Evolutionary conservation across 1,284 basidiomycete species (phyloP).

Genomic region (Naganishia albida): DNA sequence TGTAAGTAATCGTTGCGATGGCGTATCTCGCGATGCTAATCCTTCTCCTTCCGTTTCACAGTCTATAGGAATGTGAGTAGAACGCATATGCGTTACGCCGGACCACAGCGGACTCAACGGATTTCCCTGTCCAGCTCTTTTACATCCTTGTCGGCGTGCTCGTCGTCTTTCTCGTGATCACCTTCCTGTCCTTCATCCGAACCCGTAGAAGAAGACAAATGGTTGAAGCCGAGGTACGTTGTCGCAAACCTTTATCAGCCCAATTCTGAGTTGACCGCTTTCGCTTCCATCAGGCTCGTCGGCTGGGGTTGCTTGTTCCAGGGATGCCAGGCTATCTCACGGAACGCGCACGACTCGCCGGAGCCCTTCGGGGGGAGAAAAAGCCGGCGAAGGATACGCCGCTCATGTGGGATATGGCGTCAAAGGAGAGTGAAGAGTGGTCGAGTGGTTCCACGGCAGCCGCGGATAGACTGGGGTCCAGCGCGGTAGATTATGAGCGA

Average conservation of each 20-base stretch:
- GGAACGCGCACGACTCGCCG: constrained; percentile 14
- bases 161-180: constrained; percentile 16
- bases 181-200: constrained; percentile 17
- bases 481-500: not conserved
- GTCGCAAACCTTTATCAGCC: not conserved
- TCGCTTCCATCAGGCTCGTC: not conserved
- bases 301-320: constrained; percentile 14
- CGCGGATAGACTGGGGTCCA: not conserved
- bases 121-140: constrained; percentile 1
- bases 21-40: not conserved
- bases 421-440: not conserved
- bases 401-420: constrained; percentile 11
- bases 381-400: constrained; percentile 7
- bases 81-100: not conserved
- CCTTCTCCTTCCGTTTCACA: not conserved
- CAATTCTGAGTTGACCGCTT: not conserved
- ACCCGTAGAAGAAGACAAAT: constrained; percentile 23
- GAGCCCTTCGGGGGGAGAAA: constrained; percentile 20
- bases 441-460: not conserved
- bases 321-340: constrained; percentile 21
- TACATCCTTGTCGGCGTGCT: constrained; percentile 24
- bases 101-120: not conserved
- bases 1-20: not conserved
- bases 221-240: constrained; percentile 15
- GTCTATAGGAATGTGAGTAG: constrained; percentile 23